Evolutionary conservation across 345 rosid species (phyloP), one percentile per base, ranked within the genome.

Genomic region (Eucalyptus cloeziana): DNA sequence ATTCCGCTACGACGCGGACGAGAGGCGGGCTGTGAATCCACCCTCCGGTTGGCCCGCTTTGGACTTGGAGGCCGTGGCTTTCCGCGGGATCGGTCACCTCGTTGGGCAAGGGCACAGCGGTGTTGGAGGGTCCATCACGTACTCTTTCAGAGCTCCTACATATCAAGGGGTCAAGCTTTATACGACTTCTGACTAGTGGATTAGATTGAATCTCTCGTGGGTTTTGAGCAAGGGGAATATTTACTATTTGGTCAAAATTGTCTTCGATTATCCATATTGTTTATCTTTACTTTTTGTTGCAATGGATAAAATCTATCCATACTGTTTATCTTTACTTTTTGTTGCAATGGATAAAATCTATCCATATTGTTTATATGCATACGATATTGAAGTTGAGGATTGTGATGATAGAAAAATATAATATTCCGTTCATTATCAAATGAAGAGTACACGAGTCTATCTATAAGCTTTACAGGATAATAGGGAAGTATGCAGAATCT

Each of bases 21-120:
- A 91, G 69, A 3, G 1, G 2, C 91, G 93, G 93, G 8, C 88
- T 92, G 90, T 60, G 6, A 89, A 89, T 7, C 7, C 80, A 47
- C 67, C 10, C 1, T 3, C 47, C 40, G 3, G 89, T 69, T 4
- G 54, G 87, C 4, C 85, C 6, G 51, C 88, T 4, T 40, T 27
- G 33, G 90, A 91, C 31, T 27, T 89, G 85, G 91, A 89, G 69
- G 67, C 93, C 4, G 87, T 91, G 16, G 93, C 92, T 3, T n/a
- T 92, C 86, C 94, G 90, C 79, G 96, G 93, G 86, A 92, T 91
- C 4, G 94, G 94, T 3, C 95, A 94, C 85, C 90, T 90, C 16
- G 92, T 93, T 3, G 94, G 94, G 19, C 92, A 91, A 7, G 67
- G 8, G 1, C 96, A 94, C 87, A 92, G 93, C 43, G 44, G 86